Conservation (phyloP, 176 grass and related monocot species). For the Calamus simplicifolius region DNA sequence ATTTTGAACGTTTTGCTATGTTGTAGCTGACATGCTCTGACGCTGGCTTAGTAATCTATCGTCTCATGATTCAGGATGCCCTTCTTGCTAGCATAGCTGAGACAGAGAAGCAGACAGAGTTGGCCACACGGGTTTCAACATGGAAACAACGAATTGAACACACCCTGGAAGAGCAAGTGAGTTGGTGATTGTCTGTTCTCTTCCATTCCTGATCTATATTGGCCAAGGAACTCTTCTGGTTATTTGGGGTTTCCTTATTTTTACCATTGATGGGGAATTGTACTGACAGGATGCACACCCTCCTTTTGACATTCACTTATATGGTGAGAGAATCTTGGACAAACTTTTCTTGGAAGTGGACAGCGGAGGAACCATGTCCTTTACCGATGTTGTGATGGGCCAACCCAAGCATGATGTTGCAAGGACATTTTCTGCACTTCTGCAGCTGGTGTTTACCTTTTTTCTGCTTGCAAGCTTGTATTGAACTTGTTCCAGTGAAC, state of each 20-base stretch:
- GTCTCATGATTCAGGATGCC: conserved; percentile 29
- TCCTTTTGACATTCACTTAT: conserved; percentile 91
- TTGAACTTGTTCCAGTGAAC: no score
- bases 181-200: conserved; percentile 1
- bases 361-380: conserved; percentile 37
- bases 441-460: conserved; percentile 68
- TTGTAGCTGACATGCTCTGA: not conserved
- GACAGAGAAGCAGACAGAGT: conserved; percentile 70
- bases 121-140: conserved; percentile 87
- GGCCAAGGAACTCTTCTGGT: no score
- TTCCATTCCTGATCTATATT: no score
- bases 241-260: not conserved
- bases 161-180: conserved; percentile 85
- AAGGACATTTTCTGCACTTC: conserved; percentile 93
- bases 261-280: not conserved
- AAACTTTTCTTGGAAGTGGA: conserved; percentile 41
- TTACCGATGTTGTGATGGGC: conserved; percentile 52
- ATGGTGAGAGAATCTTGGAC: conserved; percentile 74
- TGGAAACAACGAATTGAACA: conserved; percentile 88
- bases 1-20: not conserved
- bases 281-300: conserved; percentile 59
- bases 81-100: conserved; percentile 82
- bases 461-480: not conserved
- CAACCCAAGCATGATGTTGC: conserved; percentile 74
- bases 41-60: not conserved